A percentile compares a stretch with the other conserved stretches of the same genome.
phyloP scores from a whole-genome alignment of 345 rosid species.

The Geranium rotundifolium region DNA sequence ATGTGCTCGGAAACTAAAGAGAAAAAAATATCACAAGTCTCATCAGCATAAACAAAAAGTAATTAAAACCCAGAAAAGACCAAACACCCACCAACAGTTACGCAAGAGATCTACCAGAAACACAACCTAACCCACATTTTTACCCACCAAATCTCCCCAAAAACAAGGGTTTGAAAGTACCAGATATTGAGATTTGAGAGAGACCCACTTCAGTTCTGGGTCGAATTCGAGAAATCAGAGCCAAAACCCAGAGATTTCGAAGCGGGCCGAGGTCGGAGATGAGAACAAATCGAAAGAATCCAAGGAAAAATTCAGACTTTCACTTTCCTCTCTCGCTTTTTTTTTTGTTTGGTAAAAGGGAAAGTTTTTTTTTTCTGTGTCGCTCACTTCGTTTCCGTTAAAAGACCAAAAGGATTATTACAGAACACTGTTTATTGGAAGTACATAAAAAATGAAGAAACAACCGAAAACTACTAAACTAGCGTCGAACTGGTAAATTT shows the following conservation, averaged over 20 bases:
- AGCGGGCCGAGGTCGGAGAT: conserved; percentile 7
- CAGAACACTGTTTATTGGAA: conserved; percentile 15
- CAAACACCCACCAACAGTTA: conserved; percentile 16
- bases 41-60: conserved; percentile 4
- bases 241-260: conserved; percentile 11
- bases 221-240: conserved; percentile 19
- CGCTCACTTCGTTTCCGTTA: conserved; percentile 15
- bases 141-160: conserved; percentile 9
- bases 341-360: conserved; percentile 50
- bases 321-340: conserved; percentile 17
- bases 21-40: conserved; percentile 3
- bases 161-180: neutral
- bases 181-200: conserved; percentile 1
- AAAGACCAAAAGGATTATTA: conserved; percentile 12
- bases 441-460: neutral
- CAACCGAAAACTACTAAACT: neutral
- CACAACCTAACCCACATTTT: conserved; percentile 23
- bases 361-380: conserved; percentile 20
- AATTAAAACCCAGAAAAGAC: conserved; percentile 11
- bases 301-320: conserved; percentile 24
- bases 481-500: neutral
- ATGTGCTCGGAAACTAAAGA: conserved; percentile 10
- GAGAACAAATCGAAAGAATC: conserved; percentile 22
- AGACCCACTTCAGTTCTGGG: conserved; percentile 15
- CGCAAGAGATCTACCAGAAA: conserved; percentile 26